A percentile compares a stretch with the other conserved stretches of the same genome.
These are phyloP conservation scores for Pseudonitzschia multiseries DNA, from an alignment of 108 stramenopile species.

Conservation along the genomic window DNA sequence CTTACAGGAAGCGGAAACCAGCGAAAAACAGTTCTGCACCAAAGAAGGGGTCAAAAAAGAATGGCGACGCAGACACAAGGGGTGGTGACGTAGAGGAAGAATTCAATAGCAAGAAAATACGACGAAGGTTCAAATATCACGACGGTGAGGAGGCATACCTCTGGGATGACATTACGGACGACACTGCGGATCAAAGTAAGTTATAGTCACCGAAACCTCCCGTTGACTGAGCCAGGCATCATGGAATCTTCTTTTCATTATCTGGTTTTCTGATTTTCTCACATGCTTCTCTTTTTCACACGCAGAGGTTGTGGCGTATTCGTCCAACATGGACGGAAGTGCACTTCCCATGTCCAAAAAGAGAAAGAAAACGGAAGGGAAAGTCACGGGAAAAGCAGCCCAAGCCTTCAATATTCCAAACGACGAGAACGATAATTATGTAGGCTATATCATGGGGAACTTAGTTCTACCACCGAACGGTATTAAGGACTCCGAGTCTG, in stretches of 20 bases:
- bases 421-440: conserved; percentile 54
- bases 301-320: conserved; percentile 62
- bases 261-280: not conserved
- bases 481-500: conserved; percentile 90
- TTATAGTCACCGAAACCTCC: not conserved
- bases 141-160: conserved; percentile 68
- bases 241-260: not conserved
- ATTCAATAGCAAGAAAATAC: conserved; percentile 59
- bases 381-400: conserved; percentile 73
- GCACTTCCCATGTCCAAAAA: conserved; percentile 54
- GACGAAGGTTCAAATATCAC: conserved; percentile 53
- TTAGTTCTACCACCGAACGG: conserved; percentile 79
- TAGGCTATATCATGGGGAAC: conserved; percentile 88
- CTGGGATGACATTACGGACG: conserved; percentile 67
- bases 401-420: conserved; percentile 85
- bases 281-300: conserved; percentile 2
- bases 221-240: no score
- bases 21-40: conserved; percentile 1
- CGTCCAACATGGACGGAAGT: conserved; percentile 52
- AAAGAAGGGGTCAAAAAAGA: conserved; percentile 16
- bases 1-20: conserved; percentile 61
- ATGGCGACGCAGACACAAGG: not conserved
- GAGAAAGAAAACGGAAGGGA: conserved; percentile 63
- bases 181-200: conserved; percentile 56
- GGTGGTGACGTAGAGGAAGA: conserved; percentile 27